A percentile compares a stretch with the other conserved stretches of the same genome.
Evolutionary conservation across 2,329 filamentous ascomycete species (phyloP).

Genomic region (Alternaria arbusti): DNA sequence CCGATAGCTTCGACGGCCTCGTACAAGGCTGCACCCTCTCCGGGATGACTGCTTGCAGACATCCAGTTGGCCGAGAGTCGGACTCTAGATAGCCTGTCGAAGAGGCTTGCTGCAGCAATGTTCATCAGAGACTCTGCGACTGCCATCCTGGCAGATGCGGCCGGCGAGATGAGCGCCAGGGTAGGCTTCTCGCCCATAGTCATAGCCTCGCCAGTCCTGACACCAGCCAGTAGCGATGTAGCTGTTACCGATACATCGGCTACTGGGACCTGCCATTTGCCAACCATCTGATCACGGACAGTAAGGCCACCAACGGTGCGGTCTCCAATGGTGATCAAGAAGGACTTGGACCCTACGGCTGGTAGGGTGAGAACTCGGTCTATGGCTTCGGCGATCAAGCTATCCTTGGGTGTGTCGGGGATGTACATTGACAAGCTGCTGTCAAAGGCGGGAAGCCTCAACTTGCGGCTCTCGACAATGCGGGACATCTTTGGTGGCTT

Average conservation of each 20-base stretch:
- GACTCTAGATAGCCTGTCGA: conserved; percentile 76
- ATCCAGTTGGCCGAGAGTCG: conserved; percentile 98
- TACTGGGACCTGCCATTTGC: conserved; percentile 93
- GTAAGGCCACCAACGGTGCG: conserved; percentile 89
- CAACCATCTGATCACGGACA: conserved; percentile 91
- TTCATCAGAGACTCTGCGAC: conserved; percentile 95
- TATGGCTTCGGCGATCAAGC: conserved; percentile 71
- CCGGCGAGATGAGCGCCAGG: conserved; percentile 85
- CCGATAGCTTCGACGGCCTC: conserved; percentile 93
- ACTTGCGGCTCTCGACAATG: conserved; percentile 72
- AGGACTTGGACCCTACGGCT: conserved; percentile 94
- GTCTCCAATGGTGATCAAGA: conserved; percentile 96
- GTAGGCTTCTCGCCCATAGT: conserved; percentile 93
- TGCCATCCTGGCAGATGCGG: conserved; percentile 93
- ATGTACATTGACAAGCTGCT: conserved; percentile 72
- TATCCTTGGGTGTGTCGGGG: conserved; percentile 61
- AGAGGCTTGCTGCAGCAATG: conserved; percentile 78
- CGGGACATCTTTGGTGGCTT: conserved; percentile 83
- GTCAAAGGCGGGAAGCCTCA: conserved; percentile 75
- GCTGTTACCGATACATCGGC: conserved; percentile 93
- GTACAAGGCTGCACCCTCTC: conserved; percentile 90
- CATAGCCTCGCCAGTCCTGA: conserved; percentile 92
- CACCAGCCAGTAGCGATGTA: conserved; percentile 75
- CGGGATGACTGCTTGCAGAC: conserved; percentile 92
- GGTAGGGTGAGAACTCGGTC: conserved; percentile 84